phyloP scores from a whole-genome alignment of 495 filamentous ascomycete genomes.

The Aspergillus leporis region DNA sequence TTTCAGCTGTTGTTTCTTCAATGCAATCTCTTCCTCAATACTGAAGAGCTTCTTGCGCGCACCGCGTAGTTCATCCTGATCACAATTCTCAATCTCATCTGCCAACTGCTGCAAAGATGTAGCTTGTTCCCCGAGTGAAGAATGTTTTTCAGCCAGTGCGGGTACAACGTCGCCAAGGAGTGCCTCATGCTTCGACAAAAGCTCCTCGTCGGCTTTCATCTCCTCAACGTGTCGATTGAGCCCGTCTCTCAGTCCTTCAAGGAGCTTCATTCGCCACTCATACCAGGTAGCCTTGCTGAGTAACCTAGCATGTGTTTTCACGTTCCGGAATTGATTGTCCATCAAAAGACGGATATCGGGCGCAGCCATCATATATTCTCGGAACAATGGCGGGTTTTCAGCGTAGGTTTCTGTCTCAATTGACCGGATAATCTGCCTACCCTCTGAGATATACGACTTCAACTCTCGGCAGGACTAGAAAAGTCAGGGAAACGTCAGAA shows the following conservation, averaged over 20 bases:
- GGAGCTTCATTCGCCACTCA: conserved; percentile 90
- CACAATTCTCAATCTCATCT: conserved; percentile 74
- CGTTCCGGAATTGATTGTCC: conserved; percentile 96
- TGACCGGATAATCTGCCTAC: conserved; percentile 78
- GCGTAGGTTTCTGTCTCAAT: conserved; percentile 85
- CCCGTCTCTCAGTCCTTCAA: conserved; percentile 78
- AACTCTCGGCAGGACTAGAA: conserved; percentile 83
- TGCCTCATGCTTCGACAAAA: conserved; percentile 66
- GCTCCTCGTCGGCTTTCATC: conserved; percentile 71
- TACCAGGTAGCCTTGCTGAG: conserved; percentile 97
- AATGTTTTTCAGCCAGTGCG: conserved; percentile 53
- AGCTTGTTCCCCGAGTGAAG: conserved; percentile 62
- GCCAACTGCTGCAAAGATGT: conserved; percentile 66
- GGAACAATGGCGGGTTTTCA: conserved; percentile 87
- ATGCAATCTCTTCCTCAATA: conserved; percentile 65
- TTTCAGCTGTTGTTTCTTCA: conserved; percentile 64
- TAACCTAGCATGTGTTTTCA: conserved; percentile 86
- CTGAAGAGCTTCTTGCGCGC: conserved; percentile 63
- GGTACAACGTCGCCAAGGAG: conserved; percentile 68
- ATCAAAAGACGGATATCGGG: conserved; percentile 81
- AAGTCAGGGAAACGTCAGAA: conserved; percentile 31
- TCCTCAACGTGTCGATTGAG: conserved; percentile 71
- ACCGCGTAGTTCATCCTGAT: conserved; percentile 72
- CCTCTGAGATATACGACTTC: conserved; percentile 92
- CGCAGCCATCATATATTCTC: conserved; percentile 84